Evolutionary conservation across 768 basidiomycete genomes (phyloP), one percentile per base, ranked within the genome.

Genomic region (Amanita thiersii): DNA sequence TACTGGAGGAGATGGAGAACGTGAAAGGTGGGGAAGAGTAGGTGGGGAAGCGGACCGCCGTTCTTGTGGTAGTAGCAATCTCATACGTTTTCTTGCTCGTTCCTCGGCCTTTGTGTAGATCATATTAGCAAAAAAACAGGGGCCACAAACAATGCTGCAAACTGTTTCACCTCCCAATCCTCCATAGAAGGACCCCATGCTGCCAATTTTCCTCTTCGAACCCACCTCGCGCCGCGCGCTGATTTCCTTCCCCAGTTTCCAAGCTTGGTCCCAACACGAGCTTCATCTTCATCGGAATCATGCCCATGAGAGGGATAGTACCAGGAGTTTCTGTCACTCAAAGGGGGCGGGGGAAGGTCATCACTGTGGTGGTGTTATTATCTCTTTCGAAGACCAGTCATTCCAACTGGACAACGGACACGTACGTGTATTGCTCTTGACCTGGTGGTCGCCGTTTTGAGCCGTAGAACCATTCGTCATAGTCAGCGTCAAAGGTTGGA

Each of bases 101-200:
- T 89, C 84, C 59, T 91, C 88, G 19, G 79, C 72, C 88, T 89
- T n/a, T n/a, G n/a, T n/a, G n/a, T n/a, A n/a, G n/a, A n/a, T n/a
- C n/a, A n/a, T n/a, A n/a, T n/a, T n/a, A n/a, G n/a, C n/a, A n/a
- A n/a, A n/a, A n/a, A n/a, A n/a, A n/a, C n/a, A n/a, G n/a, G n/a
- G n/a, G n/a, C n/a, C n/a, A n/a, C n/a, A n/a, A n/a, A n/a, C n/a
- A n/a, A n/a, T n/a, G n/a, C n/a, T n/a, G n/a, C n/a, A n/a, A n/a
- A n/a, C n/a, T n/a, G n/a, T 55, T 69, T 48, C 53, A 85, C 88
- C 77, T 90, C 86, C 81, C 85, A 88, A 45, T 90, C 86, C 25
- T 86, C 86, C 66, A 79, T 76, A 36, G 75, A 73, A 15, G 88
- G 86, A 20, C 86, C 86, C 89, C 89, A 92, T 10, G 80, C 68